Evolutionary conservation across 345 rosid genomes (phyloP), one percentile per base, ranked within the genome.

Genomic region (Lumnitzera littorea): DNA sequence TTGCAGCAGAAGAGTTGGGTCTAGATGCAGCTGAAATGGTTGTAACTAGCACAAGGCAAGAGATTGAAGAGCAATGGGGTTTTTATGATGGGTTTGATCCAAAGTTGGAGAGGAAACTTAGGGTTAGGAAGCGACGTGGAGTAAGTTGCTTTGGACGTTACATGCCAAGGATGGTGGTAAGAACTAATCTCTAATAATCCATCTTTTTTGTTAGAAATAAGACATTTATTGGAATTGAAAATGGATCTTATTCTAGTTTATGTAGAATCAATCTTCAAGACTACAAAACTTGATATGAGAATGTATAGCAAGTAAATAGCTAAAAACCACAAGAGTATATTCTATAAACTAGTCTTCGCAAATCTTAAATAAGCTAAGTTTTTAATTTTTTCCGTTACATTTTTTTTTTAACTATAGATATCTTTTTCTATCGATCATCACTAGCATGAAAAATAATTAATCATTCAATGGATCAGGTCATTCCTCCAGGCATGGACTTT

Each of bases 41-140:
- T 62, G 85, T 82, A 7, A 85, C 91, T 11, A 85, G 91, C 72
- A 85, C 88, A 3, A 80, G 78, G 64, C 91, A 82, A 69, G 88
- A 85, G 80, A 82, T 82, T n/a, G 86, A 85, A 62, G 84, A 79
- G 52, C 88, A 85, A 58, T 85, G 91, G 91, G 88, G 88, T 14
- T 62, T 85, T 64, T 85, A 85, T n/a, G 88, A 85, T 12, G 88
- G 88, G 50, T 85, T 85, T 43, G 91, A 85, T 69, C 66, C 70
- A 54, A 79, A 78, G 69, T 65, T 85, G 77, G 91, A 85, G 75
- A 65, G 88, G 65, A 80, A 85, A 68, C 84, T 85, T 20, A 62
- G 88, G 70, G 83, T 79, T 51, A 71, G 88, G 58, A 80, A 68
- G 69, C 75, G 84, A 11, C 81, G 86, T 29, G 83, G 86, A 24